phyloP scores from a whole-genome alignment of 106 monocot species.

The Platanthera zijinensis region DNA sequence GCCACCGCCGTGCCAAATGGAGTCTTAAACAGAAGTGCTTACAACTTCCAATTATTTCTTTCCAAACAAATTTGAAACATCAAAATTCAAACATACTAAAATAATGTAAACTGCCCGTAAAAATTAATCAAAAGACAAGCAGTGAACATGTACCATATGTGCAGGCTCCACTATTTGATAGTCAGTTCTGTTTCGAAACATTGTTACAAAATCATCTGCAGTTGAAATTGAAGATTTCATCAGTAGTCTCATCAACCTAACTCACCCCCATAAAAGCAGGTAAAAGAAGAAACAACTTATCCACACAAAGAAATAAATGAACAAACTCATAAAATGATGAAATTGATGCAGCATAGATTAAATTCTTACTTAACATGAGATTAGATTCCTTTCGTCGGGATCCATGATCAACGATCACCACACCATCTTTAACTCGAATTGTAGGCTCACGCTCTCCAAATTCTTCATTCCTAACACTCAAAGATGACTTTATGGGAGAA shows the following conservation, averaged over 20 bases:
- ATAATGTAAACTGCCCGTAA: not conserved
- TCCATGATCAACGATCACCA: constrained; percentile 93
- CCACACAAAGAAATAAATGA: not conserved
- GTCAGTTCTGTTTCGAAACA: constrained; percentile 70
- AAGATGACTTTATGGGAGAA: constrained; percentile 24
- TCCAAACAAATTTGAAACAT: not conserved
- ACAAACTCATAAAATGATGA: not conserved
- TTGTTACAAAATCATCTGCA: constrained; percentile 90
- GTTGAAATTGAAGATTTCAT: not conserved
- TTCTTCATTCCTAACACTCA: constrained; percentile 25
- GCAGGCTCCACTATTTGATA: constrained; percentile 86
- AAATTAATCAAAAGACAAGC: not conserved
- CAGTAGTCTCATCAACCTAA: not conserved
- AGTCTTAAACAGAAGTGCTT: not conserved
- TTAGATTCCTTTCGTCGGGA: constrained; percentile 89
- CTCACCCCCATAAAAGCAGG: not conserved
- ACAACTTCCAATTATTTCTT: not conserved
- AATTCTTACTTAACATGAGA: constrained; percentile 74
- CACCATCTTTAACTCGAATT: constrained; percentile 50
- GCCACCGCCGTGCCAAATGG: too few species aligned
- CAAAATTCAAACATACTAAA: not conserved
- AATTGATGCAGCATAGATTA: not conserved
- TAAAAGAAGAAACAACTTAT: not conserved
- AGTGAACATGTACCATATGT: constrained; percentile 64
- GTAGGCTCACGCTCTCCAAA: constrained; percentile 3